Base-by-base conservation (phyloP, 495 filamentous ascomycete genomes). In the Tuber aestivum region DNA sequence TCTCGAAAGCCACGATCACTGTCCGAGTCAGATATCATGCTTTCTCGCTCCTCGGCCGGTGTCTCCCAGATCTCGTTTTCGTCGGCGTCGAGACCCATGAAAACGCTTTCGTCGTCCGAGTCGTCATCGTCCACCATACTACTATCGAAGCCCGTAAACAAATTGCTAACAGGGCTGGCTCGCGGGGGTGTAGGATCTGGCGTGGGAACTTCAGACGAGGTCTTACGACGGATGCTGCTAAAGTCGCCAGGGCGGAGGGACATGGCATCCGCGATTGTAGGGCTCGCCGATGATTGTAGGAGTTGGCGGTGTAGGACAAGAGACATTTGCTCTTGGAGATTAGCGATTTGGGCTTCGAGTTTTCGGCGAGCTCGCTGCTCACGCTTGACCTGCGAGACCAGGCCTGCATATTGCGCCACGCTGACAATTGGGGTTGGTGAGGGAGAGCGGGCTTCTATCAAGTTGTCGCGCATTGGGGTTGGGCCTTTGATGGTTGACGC, bases 351-450 rank as follows among this genome's bases (percentile, higher is more conserved):
- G 70, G 83, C 83, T 81, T 90, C 88, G 2, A 89, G 83, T 48
- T 84, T 86, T 42, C 87, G 82, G 65, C 88, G 87, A 1, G 88
- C 88, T 9, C 85, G 86, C 73, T 89, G 87, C 74, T 90, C 88
- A 41, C 87, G 85, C 12, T 88, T 86, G 32, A 90, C 83, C 0
- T 89, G 84, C n/a, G 85, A 86, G 41, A 89, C 84, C 16, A 90
- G 83, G 0, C 87, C 86, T 75, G 85, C 88, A 78, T 89, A 89
- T 72, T 90, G 87, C 72, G 89, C 87, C 68, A 89, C 85, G 21
- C 87, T 89, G 50, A 90, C 80, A 14, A 71, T 76, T 27, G 81
- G 75, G 23, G 77, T 32, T 72, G 80, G 80, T 38, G 77, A 74
- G 12, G 78, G 72, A 9, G 79, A 79, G 16, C 56, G 75, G 18